Base-by-base conservation (phyloP, 1,284 basidiomycete genomes). In the Mycena sp. region DNA sequence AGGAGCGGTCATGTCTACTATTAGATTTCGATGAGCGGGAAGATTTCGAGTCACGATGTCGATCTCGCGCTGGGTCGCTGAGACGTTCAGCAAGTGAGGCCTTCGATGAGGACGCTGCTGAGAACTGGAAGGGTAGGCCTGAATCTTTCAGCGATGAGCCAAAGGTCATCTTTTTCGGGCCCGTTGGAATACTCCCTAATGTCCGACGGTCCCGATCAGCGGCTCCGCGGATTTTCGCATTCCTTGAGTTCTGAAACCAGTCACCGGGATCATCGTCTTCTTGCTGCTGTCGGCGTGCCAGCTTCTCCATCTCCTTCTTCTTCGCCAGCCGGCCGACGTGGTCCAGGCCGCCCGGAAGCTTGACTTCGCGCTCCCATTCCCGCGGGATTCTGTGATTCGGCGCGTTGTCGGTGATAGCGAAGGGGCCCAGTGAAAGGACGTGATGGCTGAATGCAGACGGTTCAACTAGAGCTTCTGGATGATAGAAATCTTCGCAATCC, bases 361-460 rank as follows among this genome's bases (percentile, higher is more conserved):
- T 70, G 52, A 73, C 71, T 54, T 76, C 74, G 49, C 83, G 45
- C 44, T 43, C 83, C 78, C 82, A 82, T 25, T 83, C 80, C 14
- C 81, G 74, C 45, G 71, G 73, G 61, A 54, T 70, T 49, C 64
- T 77, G 58, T 69, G 70, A 50, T 59, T 71, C 46, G 54, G 72
- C 44, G 74, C 71, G 5, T 71, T 61, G 23, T 64, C 55, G 5
- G 80, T 76, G 67, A 88, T 84, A 44, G 80, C 86, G 76, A 93
- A 96, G 6, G 95, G 95, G 0, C 95, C 93, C 0, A 85, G 81
- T 50, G 84, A 81, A 11, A 87, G 81, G 71, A 92, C 92, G 70
- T 87, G 82, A 25, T 79, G 75, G 66, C 92, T 87, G 75, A 96
- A 97, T 2, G 94, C 93, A 3, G 92, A 93, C 16, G 84, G 83